Conservation (phyloP, 129 eudicot species). For the Saposhnikovia divaricata region DNA sequence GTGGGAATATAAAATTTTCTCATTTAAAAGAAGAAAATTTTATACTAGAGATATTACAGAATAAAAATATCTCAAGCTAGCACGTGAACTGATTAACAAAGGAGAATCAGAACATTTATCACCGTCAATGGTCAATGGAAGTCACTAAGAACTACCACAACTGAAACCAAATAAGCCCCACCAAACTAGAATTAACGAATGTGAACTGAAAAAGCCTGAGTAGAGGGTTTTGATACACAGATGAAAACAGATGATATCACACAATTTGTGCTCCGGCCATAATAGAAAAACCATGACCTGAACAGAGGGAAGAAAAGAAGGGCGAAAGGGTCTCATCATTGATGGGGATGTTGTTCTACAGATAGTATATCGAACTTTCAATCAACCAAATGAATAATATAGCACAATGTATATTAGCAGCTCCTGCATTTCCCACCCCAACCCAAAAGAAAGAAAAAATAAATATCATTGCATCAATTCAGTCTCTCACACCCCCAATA, state of each 20-base stretch:
- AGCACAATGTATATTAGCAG: not conserved
- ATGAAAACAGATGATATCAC: not conserved
- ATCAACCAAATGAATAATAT: no score
- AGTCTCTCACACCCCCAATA: not conserved
- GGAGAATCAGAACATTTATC: no score
- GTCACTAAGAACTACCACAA: not conserved
- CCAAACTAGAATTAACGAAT: not conserved
- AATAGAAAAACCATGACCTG: not conserved
- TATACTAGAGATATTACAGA: no score
- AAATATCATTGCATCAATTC: no score
- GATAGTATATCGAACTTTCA: no score
- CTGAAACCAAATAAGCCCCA: not conserved
- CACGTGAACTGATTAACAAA: no score
- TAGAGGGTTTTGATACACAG: not conserved
- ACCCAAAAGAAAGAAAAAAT: no score
- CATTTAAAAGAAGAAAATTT: no score
- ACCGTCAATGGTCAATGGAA: not conserved
- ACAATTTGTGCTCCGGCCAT: not conserved
- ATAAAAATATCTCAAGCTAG: no score
- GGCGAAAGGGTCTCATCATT: not conserved
- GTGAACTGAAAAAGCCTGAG: not conserved
- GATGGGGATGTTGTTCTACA: not conserved
- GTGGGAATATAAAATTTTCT: no score
- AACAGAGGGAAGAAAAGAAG: not conserved
- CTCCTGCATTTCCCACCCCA: not conserved